These are phyloP conservation scores for Gorgonomyces haynaldii DNA, from an alignment of 192 early-diverging fungal species.

Conservation along the genomic window DNA sequence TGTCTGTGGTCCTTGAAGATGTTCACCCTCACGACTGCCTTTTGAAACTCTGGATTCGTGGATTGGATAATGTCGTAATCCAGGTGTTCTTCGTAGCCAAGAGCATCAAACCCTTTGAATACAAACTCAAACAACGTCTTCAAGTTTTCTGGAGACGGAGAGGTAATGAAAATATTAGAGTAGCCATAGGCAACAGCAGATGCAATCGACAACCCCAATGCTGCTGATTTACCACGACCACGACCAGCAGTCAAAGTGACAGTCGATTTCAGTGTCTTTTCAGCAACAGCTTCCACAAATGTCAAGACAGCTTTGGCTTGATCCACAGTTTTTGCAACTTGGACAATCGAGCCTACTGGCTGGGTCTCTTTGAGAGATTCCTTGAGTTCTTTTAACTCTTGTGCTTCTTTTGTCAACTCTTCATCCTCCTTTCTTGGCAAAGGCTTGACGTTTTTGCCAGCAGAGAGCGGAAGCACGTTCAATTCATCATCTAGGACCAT, in stretches of 20 bases:
- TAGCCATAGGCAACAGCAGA: conserved; percentile 97
- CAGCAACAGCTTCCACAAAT: conserved; percentile 90
- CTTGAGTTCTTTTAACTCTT: conserved; percentile 73
- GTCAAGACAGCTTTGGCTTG: conserved; percentile 96
- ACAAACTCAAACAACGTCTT: conserved; percentile 98
- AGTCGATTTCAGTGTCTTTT: conserved; percentile 84
- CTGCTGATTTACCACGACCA: conserved; percentile 96
- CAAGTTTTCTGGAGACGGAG: conserved; percentile 93
- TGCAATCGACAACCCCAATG: conserved; percentile 87
- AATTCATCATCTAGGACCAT: conserved; percentile 96
- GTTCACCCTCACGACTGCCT: conserved; percentile 91
- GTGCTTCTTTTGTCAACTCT: conserved; percentile 21
- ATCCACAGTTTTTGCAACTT: conserved; percentile 72
- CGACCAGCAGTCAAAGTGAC: conserved; percentile 89
- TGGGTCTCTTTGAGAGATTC: conserved; percentile 79
- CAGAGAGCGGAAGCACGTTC: conserved; percentile 89
- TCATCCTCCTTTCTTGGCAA: conserved; percentile 39
- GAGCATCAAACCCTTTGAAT: conserved; percentile 94
- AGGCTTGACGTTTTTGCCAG: conserved; percentile 89
- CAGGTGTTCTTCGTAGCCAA: conserved; percentile 96
- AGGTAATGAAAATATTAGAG: conserved; percentile 98
- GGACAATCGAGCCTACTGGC: conserved; percentile 79
- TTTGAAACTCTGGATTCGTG: conserved; percentile 90
- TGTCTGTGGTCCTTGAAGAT: conserved; percentile 93
- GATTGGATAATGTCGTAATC: conserved; percentile 99